phyloP scores from a whole-genome alignment of 2,329 filamentous ascomycete species.

The Xenoacremonium recifei region DNA sequence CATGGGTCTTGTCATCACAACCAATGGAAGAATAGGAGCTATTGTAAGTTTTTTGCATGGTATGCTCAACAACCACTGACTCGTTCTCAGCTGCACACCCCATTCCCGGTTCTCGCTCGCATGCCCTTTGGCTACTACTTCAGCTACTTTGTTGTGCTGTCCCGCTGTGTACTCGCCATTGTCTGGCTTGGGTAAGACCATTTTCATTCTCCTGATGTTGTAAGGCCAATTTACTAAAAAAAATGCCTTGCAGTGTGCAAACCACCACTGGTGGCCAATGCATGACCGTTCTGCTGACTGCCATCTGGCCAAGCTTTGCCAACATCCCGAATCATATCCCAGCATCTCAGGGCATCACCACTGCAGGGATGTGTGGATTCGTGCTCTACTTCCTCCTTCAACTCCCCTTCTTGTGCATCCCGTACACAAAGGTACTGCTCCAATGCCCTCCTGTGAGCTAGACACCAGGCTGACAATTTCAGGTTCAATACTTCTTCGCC shows the following conservation, averaged over 20 bases:
- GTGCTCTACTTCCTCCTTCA: background rate
- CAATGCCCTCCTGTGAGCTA: background rate
- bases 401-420: background rate
- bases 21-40: background rate
- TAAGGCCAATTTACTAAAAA: too few relatives aligned
- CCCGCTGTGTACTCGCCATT: background rate
- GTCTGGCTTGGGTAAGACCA: background rate
- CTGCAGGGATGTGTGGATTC: background rate
- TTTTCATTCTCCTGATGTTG: too few relatives aligned
- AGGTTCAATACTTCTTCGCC: conserved; percentile 1
- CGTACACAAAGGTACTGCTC: background rate
- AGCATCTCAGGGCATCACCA: background rate
- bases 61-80: too few relatives aligned
- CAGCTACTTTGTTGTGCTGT: background rate
- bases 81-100: background rate
- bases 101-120: background rate
- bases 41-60: too few relatives aligned
- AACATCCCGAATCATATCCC: background rate
- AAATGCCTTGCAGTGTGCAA: too few relatives aligned
- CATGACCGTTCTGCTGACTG: background rate
- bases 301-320: background rate
- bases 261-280: background rate
- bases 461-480: too few relatives aligned
- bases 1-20: background rate
- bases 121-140: background rate